phyloP scores from a whole-genome alignment of 148 eudicot species.

The Chenopodium berlandieri region DNA sequence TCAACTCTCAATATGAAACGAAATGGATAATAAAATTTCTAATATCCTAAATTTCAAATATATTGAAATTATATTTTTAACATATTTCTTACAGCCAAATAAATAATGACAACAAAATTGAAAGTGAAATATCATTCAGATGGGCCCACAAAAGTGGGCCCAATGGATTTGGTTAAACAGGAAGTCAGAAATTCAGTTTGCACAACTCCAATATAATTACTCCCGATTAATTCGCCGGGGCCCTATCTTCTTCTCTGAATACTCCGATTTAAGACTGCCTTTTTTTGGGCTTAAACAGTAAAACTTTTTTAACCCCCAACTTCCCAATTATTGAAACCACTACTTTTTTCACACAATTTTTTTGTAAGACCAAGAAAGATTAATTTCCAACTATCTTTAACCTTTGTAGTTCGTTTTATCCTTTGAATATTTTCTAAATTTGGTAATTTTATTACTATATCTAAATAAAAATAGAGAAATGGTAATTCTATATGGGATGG shows the following conservation, averaged over 20 bases:
- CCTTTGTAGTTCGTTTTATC: too few species aligned
- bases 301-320: not conserved
- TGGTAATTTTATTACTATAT: too few species aligned
- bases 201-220: conserved; percentile 20
- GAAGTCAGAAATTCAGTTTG: conserved; percentile 7
- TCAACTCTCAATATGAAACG: too few species aligned
- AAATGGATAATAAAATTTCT: not conserved
- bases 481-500: too few species aligned
- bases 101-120: not conserved
- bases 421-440: too few species aligned
- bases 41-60: too few species aligned
- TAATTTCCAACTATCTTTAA: not conserved
- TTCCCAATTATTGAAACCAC: not conserved
- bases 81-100: not conserved
- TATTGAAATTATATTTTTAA: not conserved
- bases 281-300: too few species aligned
- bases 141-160: conserved; percentile 18
- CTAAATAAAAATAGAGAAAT: too few species aligned
- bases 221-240: conserved; percentile 28
- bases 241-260: conserved; percentile 9
- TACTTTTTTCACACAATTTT: not conserved
- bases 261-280: not conserved
- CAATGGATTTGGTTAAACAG: not conserved
- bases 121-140: conserved; percentile 18
- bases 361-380: not conserved